phyloP scores from a whole-genome alignment of 345 rosid genomes.

The Rhizophora apiculata region DNA sequence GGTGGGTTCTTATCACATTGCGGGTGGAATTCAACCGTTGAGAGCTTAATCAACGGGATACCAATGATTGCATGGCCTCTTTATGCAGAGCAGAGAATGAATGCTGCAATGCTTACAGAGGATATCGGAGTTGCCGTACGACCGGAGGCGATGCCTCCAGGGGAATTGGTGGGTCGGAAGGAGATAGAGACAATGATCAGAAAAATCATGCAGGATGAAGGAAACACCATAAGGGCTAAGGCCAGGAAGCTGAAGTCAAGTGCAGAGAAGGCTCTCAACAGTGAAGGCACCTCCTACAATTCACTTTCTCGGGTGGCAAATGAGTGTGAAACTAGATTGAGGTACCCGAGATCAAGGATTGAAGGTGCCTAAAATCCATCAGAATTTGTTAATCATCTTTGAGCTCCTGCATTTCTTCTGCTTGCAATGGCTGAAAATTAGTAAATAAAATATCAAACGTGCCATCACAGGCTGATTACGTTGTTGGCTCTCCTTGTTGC shows the following conservation, averaged over 20 bases:
- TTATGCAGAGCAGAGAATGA: constrained; percentile 67
- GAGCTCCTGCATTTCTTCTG: too few species aligned
- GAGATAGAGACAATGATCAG: constrained; percentile 44
- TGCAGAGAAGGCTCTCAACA: constrained; percentile 30
- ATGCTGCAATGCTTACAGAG: constrained; percentile 47
- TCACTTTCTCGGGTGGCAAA: constrained; percentile 33
- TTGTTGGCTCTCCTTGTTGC: too few species aligned
- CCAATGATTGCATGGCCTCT: constrained; percentile 74
- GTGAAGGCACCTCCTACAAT: constrained; percentile 42
- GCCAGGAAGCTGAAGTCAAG: constrained; percentile 30
- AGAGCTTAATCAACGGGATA: constrained; percentile 55
- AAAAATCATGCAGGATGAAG: constrained; percentile 37
- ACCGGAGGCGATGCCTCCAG: constrained; percentile 16
- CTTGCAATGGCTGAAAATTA: too few species aligned
- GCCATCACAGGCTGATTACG: too few species aligned
- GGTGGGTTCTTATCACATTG: constrained; percentile 75
- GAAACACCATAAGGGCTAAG: constrained; percentile 25
- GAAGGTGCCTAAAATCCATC: constrained; percentile 2
- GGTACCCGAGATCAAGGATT: constrained; percentile 4
- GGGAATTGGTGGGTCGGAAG: constrained; percentile 31
- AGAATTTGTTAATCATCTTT: neutral
- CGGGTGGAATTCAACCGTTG: constrained; percentile 67
- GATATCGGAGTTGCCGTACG: constrained; percentile 46
- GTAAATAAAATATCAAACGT: too few species aligned
- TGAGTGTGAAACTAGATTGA: constrained; percentile 8